Evolutionary conservation across 2,329 filamentous ascomycete species (phyloP), one percentile per base, ranked within the genome.

Genomic region (Penicillium sumatraense): DNA sequence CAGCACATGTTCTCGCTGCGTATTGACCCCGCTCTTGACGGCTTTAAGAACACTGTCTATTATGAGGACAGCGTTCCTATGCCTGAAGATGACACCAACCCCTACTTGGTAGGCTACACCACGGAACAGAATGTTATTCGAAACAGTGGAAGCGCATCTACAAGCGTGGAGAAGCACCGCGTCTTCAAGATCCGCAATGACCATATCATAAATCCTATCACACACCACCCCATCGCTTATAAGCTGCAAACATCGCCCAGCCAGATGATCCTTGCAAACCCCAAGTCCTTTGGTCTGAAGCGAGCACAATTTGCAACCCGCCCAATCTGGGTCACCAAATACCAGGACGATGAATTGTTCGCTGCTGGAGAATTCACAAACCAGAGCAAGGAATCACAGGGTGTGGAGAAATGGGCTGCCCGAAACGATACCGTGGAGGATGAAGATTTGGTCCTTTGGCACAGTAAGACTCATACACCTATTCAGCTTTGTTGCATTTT

Each of bases 1-100:
- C 89, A 93, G 68, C 89, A 92, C 73, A 87, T 91, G 69, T 91
- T 93, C 75, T 86, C 83, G 5, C 78, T 88, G 13, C 83, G 86
- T 5, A 78, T 88, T 18, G 86, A 88, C 63, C 85, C 86, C 9
- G 83, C 82, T 58, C 70, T 86, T 27, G 84, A 84, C 51, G 85
- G 85, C 0, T 78, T 78, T 54, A 71, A 75, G 9, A 86, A 86
- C 66, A 75, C 80, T 1, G 71, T 87, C 4, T 74, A 82, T 8
- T 78, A 82, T 53, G 82, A 86, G 61, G 84, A 86, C 64, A 82
- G 81, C 0, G 78, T 81, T 10, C 70, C 81, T 0, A 75, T 82
- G 6, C 78, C 80, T 1, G 77, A 77, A 62, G 79, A 86, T 60
- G 76, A 82, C 0, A 70, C 76, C 13, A 89, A 89, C 65, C 86